phyloP scores from a whole-genome alignment of 306 rosid species.

The Calophaca sinica region DNA sequence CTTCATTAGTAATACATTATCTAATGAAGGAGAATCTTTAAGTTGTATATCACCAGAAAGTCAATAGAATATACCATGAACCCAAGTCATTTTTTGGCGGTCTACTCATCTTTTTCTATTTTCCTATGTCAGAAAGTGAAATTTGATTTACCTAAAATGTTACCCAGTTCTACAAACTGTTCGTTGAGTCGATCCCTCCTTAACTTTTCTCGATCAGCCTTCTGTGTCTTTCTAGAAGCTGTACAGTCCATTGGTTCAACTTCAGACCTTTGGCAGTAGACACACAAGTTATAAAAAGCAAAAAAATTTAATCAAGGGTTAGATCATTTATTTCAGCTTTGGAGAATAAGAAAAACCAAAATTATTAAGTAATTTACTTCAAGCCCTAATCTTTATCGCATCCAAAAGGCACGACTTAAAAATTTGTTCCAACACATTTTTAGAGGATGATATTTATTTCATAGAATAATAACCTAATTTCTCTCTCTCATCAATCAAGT shows the following conservation, averaged over 20 bases:
- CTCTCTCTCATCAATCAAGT: conserved; percentile 21
- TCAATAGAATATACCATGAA: neutral
- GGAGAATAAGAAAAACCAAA: conserved; percentile 31
- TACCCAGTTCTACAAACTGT: conserved; percentile 79
- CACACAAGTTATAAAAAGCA: conserved; percentile 30
- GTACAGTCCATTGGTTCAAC: conserved; percentile 65
- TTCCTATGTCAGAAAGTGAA: neutral
- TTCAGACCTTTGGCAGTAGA: conserved; percentile 62
- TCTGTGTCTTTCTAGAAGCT: conserved; percentile 76
- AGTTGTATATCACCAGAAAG: conserved; percentile 18
- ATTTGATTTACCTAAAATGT: conserved; percentile 60
- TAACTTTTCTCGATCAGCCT: conserved; percentile 89
- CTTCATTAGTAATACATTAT: neutral
- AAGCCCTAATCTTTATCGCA: conserved; percentile 11
- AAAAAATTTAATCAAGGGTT: conserved; percentile 16
- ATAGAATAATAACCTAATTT: conserved; percentile 1
- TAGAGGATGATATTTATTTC: neutral
- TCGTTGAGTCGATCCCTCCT: conserved; percentile 86
- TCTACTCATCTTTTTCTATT: neutral
- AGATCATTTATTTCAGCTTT: conserved; percentile 33
- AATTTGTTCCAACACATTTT: neutral
- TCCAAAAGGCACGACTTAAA: conserved; percentile 3
- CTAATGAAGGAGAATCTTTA: neutral
- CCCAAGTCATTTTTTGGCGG: neutral
- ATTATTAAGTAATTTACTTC: conserved; percentile 18